Base-by-base conservation (phyloP, 2,329 filamentous ascomycete species). In the Penicillium sp. region DNA sequence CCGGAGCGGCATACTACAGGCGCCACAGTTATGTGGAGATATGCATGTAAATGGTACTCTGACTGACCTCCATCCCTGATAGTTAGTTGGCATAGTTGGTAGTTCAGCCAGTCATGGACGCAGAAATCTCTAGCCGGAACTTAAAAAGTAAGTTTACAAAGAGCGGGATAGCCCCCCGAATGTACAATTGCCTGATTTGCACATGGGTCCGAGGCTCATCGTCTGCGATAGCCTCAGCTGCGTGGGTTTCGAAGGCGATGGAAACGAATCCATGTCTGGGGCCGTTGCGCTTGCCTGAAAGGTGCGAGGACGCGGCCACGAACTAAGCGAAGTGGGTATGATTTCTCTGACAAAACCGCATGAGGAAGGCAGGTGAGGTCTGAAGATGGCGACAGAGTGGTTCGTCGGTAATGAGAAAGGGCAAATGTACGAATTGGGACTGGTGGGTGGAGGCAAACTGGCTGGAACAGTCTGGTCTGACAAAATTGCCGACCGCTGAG, bases 391-490 rank as follows among this genome's bases (percentile, higher is more conserved):
- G 29, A 26, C 47, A 51, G 44, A 38, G 15, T 53, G 45, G 60
- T 49, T 58, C 48, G 21, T 54, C 49, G 55, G 48, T 54, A 38
- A 54, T 47, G 11, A 47, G 48, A 61, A 46, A 61, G 54, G 38
- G 53, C 47, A 52, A 44, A 53, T 35, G 55, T 3, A 29, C 53
- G 26, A 50, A 58, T 58, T 48, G 7, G 60, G 60, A 30, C n/a
- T 53, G 41, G 49, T 19, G 23, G 23, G 60, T 58, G 60, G 60
- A 62, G 60, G 53, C 53, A 35, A 52, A 56, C 6, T 38, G 41
- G 44, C 29, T 31, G 45, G 41, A 7, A 11, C 51, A 60, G 51
- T 44, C 58, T 19, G 38, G 51, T 55, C 52, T 31, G 35, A 50
- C 17, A 31, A 60, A 55, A 55, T 44, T 11, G 45, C 50, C 50